A percentile compares a stretch with the other conserved stretches of the same genome.
Evolutionary conservation across 2,329 filamentous ascomycete species (phyloP).

Genomic region (Ascochyta rabiei): DNA sequence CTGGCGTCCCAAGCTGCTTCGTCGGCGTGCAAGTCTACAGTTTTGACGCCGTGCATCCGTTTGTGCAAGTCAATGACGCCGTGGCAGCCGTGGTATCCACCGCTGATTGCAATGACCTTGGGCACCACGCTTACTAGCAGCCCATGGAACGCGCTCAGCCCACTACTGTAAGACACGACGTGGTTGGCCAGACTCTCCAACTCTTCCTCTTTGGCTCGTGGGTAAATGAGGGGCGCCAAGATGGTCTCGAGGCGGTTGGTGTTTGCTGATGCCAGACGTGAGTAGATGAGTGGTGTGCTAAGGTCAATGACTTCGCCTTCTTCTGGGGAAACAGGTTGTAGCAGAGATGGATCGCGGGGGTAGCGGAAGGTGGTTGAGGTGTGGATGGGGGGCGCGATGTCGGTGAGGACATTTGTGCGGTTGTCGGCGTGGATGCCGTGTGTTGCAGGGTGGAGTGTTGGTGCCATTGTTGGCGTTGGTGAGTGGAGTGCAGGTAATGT

Average conservation of each 20-base stretch:
- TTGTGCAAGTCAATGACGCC: slow-evolving; percentile 76
- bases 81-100: slow-evolving; percentile 93
- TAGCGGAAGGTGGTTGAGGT: slow-evolving; percentile 93
- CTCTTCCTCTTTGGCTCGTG: slow-evolving; percentile 35
- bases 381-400: slow-evolving; percentile 88
- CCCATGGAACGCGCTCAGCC: slow-evolving; percentile 87
- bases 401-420: slow-evolving; percentile 71
- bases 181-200: slow-evolving; percentile 50
- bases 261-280: slow-evolving; percentile 77
- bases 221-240: slow-evolving; percentile 74
- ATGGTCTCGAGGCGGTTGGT: slow-evolving; percentile 84
- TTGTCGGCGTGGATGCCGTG: slow-evolving; percentile 84
- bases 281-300: slow-evolving; percentile 67
- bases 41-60: slow-evolving; percentile 76
- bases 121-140: slow-evolving; percentile 85
- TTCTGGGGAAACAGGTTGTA: slow-evolving; percentile 59
- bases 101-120: slow-evolving; percentile 78
- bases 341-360: slow-evolving; percentile 68
- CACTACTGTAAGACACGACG: slow-evolving; percentile 78
- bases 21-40: slow-evolving; percentile 66
- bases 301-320: slow-evolving; percentile 49
- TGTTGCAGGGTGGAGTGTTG: slow-evolving; percentile 63
- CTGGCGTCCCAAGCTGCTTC: slow-evolving; percentile 64
- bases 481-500: neutral
- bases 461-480: slow-evolving; percentile 5